phyloP scores from a whole-genome alignment of 2,329 filamentous ascomycete genomes.

The Alternaria tenuissima region DNA sequence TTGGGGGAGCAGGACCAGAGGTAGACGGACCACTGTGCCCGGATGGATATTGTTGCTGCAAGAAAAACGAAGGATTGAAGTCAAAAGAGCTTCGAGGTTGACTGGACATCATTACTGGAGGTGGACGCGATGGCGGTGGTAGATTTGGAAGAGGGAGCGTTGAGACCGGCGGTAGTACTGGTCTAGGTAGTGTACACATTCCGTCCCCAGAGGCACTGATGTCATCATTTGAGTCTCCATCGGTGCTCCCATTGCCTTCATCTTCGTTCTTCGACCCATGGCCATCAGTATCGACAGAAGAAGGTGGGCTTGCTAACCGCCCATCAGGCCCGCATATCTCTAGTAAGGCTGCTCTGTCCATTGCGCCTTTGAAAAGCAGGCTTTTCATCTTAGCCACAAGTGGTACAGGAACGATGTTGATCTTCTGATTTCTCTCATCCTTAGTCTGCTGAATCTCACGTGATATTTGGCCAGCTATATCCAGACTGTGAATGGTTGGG shows the following conservation, averaged over 20 bases:
- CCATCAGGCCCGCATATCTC: not conserved
- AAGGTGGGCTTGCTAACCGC: not conserved
- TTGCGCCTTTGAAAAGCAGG: slow-evolving; percentile 27
- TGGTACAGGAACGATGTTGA: slow-evolving; percentile 28
- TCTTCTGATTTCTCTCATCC: slow-evolving; percentile 9
- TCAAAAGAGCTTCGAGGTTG: not conserved
- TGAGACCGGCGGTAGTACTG: not conserved
- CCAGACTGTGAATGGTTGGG: slow-evolving; percentile 8
- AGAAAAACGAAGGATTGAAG: not conserved
- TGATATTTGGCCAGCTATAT: slow-evolving; percentile 18
- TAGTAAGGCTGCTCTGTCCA: slow-evolving; percentile 4
- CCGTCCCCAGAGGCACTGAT: slow-evolving; percentile 2
- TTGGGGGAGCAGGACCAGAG: not conserved
- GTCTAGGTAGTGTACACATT: not conserved
- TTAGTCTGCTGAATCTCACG: slow-evolving; percentile 13
- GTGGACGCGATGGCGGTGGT: not conserved
- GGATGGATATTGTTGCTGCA: not conserved
- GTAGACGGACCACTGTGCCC: not conserved
- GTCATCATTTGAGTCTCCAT: slow-evolving; percentile 10
- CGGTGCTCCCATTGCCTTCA: slow-evolving; percentile 5
- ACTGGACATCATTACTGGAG: not conserved
- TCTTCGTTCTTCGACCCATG: not conserved
- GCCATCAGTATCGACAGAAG: not conserved
- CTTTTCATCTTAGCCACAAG: slow-evolving; percentile 33
- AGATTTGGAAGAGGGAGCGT: slow-evolving; percentile 3